A percentile compares a stretch with the other conserved stretches of the same genome.
Conservation (phyloP, 148 eudicot genomes). For the Simmondsia chinensis region DNA sequence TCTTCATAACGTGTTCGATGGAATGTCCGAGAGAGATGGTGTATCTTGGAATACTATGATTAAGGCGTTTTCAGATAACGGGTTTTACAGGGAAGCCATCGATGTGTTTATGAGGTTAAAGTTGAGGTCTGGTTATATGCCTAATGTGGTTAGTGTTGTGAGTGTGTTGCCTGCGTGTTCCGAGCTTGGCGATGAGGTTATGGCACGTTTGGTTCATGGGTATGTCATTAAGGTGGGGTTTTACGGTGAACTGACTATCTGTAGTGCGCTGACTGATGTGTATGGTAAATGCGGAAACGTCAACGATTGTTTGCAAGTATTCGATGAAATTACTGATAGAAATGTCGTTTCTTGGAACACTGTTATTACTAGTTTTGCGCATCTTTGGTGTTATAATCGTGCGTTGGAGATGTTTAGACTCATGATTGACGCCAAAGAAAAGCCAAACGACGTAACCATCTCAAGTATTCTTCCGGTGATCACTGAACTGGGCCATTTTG, state of each 20-base stretch:
- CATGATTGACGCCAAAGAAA: constrained; percentile 34
- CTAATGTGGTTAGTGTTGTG: constrained; percentile 44
- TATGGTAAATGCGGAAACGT: constrained; percentile 56
- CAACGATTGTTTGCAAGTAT: constrained; percentile 18
- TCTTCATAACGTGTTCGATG: constrained; percentile 48
- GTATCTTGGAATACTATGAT: constrained; percentile 72
- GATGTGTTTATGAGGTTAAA: constrained; percentile 33
- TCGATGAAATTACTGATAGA: constrained; percentile 34
- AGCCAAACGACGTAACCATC: constrained; percentile 34
- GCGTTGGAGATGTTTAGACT: constrained; percentile 36
- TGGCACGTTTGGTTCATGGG: constrained; percentile 35
- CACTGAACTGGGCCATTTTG: constrained; percentile 38
- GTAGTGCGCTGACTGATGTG: constrained; percentile 49
- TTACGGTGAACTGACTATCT: constrained; percentile 21
- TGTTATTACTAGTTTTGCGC: constrained; percentile 42
- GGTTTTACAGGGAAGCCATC: constrained; percentile 20
- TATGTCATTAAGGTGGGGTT: constrained; percentile 52
- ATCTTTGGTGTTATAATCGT: constrained; percentile 14
- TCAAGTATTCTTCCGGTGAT: constrained; percentile 53
- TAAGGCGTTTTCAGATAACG: constrained; percentile 29
- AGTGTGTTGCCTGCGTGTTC: constrained; percentile 61
- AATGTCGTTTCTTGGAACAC: constrained; percentile 70
- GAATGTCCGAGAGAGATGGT: constrained; percentile 53
- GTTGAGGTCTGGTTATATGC: constrained; percentile 17
- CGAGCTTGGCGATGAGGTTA: constrained; percentile 23